Percentiles rank a stretch among this genome's conserved stretches.
phyloP scores from a whole-genome alignment of 2,329 filamentous ascomycete genomes.

The Berkeleyomyces basicola region DNA sequence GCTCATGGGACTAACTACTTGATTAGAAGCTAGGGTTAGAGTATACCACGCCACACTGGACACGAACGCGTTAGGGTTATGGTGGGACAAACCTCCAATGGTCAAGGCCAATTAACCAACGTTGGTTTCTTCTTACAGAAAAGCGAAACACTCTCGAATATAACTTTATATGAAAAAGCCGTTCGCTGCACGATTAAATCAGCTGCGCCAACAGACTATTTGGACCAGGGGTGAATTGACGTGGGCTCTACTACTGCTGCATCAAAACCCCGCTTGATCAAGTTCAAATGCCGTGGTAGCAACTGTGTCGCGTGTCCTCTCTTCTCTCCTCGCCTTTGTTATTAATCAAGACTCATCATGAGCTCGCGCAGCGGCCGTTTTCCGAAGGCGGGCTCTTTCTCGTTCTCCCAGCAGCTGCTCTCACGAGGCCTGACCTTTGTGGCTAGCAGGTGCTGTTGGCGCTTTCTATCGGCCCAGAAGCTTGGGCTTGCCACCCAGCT shows the following conservation, averaged over 20 bases:
- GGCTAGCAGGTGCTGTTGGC: conserved; percentile 83
- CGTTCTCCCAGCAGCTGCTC: conserved; percentile 68
- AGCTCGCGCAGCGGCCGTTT: conserved; percentile 20
- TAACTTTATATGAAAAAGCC: not conserved
- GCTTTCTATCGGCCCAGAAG: conserved; percentile 69
- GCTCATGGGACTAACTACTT: not conserved
- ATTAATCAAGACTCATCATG: not conserved
- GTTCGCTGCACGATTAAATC: no score
- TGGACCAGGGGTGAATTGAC: no score
- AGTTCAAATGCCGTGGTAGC: not conserved
- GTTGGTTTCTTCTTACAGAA: not conserved
- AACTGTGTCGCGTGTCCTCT: not conserved
- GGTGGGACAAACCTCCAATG: not conserved
- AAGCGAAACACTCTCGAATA: not conserved
- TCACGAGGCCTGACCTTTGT: conserved; percentile 82
- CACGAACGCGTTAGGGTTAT: not conserved
- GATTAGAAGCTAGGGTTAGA: not conserved
- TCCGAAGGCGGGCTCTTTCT: conserved; percentile 69
- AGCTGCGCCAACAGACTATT: no score
- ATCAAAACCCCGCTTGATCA: not conserved
- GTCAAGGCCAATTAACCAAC: not conserved
- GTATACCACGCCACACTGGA: not conserved
- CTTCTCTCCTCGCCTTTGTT: not conserved
- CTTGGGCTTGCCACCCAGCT: conserved; percentile 79
- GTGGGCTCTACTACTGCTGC: not conserved